Conservation (phyloP, 2,329 filamentous ascomycete species). For the Phaeoacremonium minimum region DNA sequence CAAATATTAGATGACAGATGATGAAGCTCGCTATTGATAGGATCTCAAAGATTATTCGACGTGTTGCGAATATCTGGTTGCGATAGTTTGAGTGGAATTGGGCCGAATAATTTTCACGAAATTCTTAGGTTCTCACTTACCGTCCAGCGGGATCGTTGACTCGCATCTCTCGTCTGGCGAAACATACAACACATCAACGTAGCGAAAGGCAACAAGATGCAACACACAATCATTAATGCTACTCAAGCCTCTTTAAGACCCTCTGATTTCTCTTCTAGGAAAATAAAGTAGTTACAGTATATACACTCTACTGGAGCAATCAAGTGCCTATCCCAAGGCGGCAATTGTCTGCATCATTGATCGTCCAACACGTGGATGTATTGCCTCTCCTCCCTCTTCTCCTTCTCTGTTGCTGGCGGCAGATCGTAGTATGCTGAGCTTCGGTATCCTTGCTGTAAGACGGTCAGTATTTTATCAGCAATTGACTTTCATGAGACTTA, state of each 20-base stretch:
- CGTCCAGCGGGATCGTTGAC: background rate
- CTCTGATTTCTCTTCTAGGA: too few species aligned
- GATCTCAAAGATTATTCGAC: too few species aligned
- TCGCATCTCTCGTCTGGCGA: background rate
- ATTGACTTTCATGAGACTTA: slow-evolving; percentile 38
- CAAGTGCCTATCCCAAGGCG: too few species aligned
- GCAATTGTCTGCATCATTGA: slow-evolving; percentile 50
- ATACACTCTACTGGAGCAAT: too few species aligned
- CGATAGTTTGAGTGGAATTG: background rate
- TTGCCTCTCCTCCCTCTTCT: slow-evolving; percentile 93
- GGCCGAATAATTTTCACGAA: background rate
- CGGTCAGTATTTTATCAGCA: slow-evolving; percentile 12
- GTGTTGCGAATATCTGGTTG: too few species aligned
- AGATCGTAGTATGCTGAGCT: slow-evolving; percentile 87
- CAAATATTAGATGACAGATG: too few species aligned
- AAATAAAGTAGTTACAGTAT: too few species aligned
- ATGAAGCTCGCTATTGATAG: too few species aligned
- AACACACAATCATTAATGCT: slow-evolving; percentile 25
- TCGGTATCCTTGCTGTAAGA: slow-evolving; percentile 76
- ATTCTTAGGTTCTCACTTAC: background rate
- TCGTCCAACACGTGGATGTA: slow-evolving; percentile 92
- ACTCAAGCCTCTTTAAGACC: too few species aligned
- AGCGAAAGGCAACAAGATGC: slow-evolving; percentile 5
- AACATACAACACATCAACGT: background rate
- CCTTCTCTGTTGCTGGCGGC: slow-evolving; percentile 88